Conservation (phyloP, 2,329 filamentous ascomycete genomes). For the Sclerotinia nivalis region DNA sequence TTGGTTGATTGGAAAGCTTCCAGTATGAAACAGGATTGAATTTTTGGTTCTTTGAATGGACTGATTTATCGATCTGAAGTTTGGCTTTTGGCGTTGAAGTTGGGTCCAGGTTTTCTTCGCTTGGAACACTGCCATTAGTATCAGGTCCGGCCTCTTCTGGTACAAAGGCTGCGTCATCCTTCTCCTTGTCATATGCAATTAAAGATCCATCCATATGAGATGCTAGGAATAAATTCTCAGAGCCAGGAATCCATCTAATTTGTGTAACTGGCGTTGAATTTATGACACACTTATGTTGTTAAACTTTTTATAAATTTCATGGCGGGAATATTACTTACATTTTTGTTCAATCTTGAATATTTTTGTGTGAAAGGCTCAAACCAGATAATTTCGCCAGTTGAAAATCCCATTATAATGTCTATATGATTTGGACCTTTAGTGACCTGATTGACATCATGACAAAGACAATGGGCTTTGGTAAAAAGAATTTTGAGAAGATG, state of each 20-base stretch:
- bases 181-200: slow-evolving; percentile 96
- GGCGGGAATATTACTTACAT: slow-evolving; percentile 53
- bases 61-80: slow-evolving; percentile 82
- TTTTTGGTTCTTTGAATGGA: slow-evolving; percentile 92
- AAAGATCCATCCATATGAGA: slow-evolving; percentile 89
- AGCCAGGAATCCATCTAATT: slow-evolving; percentile 91
- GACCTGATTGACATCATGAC: slow-evolving; percentile 84
- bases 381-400: slow-evolving; percentile 96
- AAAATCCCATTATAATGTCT: slow-evolving; percentile 93
- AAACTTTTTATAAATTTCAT: slow-evolving; percentile 4
- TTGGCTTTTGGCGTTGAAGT: slow-evolving; percentile 42
- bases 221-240: slow-evolving; percentile 88
- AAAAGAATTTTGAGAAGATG: slow-evolving; percentile 95
- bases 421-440: slow-evolving; percentile 81
- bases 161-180: slow-evolving; percentile 79
- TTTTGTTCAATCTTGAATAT: slow-evolving; percentile 95
- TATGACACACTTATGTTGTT: slow-evolving; percentile 68
- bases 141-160: slow-evolving; percentile 59
- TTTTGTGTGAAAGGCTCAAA: slow-evolving; percentile 96
- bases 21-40: slow-evolving; percentile 88
- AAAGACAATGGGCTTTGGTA: slow-evolving; percentile 92
- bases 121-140: slow-evolving; percentile 37
- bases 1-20: slow-evolving; percentile 87
- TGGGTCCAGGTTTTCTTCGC: slow-evolving; percentile 39
- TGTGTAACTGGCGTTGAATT: slow-evolving; percentile 82